A percentile compares a stretch with the other conserved stretches of the same genome.
These are phyloP conservation scores for Eimeria tenella DNA, from an alignment of 169 alveolate genomes.

Conservation along the genomic window DNA sequence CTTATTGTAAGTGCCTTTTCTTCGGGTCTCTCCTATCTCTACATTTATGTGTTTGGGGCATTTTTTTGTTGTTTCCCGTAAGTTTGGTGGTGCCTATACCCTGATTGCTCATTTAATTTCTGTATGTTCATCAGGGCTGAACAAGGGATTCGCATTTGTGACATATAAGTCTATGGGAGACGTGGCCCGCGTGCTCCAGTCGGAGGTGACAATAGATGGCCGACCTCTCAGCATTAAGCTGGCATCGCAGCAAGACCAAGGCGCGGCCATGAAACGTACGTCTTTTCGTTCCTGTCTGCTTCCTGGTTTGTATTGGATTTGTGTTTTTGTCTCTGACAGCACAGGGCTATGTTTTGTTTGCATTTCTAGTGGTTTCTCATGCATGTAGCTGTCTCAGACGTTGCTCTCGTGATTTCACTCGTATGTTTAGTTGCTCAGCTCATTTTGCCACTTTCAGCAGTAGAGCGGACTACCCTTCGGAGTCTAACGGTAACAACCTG, in stretches of 20 bases:
- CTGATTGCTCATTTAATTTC: not conserved
- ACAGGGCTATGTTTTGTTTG: not conserved
- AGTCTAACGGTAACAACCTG: no score
- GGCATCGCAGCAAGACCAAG: slow-evolving; percentile 73
- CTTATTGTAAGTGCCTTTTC: no score
- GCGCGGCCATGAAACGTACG: slow-evolving; percentile 57
- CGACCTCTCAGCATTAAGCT: slow-evolving; percentile 60
- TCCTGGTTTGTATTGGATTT: not conserved
- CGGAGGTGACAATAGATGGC: slow-evolving; percentile 60
- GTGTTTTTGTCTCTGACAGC: not conserved
- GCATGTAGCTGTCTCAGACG: no score
- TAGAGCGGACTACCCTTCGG: no score
- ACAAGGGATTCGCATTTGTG: slow-evolving; percentile 68
- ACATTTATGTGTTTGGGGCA: no score
- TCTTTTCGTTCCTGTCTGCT: not conserved
- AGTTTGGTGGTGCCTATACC: not conserved
- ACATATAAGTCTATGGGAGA: slow-evolving; percentile 60
- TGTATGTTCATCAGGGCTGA: slow-evolving; percentile 38
- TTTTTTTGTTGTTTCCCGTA: not conserved
- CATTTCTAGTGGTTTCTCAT: no score
- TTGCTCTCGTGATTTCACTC: no score
- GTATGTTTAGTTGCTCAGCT: no score
- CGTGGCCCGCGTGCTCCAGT: slow-evolving; percentile 53
- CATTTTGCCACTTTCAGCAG: no score
- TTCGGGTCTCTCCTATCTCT: no score